These are phyloP conservation scores for Rosa chinensis DNA, from an alignment of 306 rosid species.

Conservation along the genomic window DNA sequence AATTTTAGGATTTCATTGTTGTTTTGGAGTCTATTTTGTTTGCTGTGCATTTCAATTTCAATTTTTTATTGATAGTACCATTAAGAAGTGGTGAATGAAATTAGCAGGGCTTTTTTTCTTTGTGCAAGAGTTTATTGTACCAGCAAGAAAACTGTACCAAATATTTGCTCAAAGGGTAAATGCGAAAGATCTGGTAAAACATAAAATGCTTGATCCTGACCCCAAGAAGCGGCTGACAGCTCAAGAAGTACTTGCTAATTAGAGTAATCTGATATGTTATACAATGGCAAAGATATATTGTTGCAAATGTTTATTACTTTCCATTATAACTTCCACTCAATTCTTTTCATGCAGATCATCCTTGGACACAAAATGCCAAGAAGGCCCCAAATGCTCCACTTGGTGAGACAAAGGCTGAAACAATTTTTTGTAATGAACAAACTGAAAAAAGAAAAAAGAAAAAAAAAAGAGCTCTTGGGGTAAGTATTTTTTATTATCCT, in stretches of 20 bases:
- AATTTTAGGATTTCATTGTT: no score
- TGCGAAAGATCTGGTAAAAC: no score
- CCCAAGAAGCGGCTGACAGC: slow-evolving; percentile 49
- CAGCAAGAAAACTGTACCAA: no score
- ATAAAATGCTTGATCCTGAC: slow-evolving; percentile 43
- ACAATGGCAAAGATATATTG: not conserved
- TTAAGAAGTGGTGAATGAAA: no score
- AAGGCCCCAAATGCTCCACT: slow-evolving; percentile 61
- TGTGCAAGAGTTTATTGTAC: no score
- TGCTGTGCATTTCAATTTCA: no score
- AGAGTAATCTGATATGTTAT: slow-evolving; percentile 2
- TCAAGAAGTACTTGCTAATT: slow-evolving; percentile 46
- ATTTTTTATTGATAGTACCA: no score
- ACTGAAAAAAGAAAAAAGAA: slow-evolving; percentile 56
- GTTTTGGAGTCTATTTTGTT: no score
- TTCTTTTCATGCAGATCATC: slow-evolving; percentile 41
- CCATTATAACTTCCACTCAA: not conserved
- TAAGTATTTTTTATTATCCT: slow-evolving; percentile 21
- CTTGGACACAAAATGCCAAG: slow-evolving; percentile 57
- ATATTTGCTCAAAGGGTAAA: no score
- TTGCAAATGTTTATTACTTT: not conserved
- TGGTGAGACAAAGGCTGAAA: slow-evolving; percentile 60
- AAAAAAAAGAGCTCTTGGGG: slow-evolving; percentile 68
- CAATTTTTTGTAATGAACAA: slow-evolving; percentile 65
- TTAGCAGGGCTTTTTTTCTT: no score